A percentile compares a stretch with the other conserved stretches of the same genome.
Evolutionary conservation across 257 asterid species (phyloP).

Genomic region (Solanum okadae): DNA sequence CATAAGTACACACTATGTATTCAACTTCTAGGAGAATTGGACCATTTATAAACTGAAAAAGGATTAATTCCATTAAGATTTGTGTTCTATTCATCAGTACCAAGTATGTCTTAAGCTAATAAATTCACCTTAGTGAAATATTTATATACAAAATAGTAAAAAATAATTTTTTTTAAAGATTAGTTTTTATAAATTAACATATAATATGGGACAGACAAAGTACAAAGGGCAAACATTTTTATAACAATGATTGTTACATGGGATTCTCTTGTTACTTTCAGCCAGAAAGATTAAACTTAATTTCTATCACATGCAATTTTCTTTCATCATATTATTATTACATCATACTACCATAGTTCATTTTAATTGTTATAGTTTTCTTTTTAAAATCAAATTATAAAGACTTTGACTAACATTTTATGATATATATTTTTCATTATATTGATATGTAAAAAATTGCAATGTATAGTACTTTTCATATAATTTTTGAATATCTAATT

Average conservation of each 20-base stretch:
- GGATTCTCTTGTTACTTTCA: background rate
- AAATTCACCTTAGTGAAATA: background rate
- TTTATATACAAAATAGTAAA: background rate
- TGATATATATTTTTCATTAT: too few species aligned
- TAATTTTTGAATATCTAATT: too few species aligned
- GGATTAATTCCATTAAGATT: background rate
- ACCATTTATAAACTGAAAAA: background rate
- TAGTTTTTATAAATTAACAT: background rate
- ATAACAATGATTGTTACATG: background rate
- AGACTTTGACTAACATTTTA: too few species aligned
- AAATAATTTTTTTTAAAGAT: background rate
- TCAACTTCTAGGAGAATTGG: background rate
- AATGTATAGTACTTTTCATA: too few species aligned
- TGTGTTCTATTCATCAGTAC: background rate
- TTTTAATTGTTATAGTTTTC: too few species aligned
- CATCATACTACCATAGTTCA: background rate
- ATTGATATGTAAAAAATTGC: too few species aligned
- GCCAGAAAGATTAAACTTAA: background rate
- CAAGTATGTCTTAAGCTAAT: background rate
- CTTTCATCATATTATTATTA: background rate
- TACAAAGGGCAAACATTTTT: background rate
- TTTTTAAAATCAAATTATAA: too few species aligned
- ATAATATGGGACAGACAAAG: background rate
- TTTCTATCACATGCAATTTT: background rate
- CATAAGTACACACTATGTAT: background rate